A percentile compares a stretch with the other conserved stretches of the same genome.
Conservation (phyloP, 2,329 filamentous ascomycete genomes). For the Stagonosporopsis cucurbitacearum region DNA sequence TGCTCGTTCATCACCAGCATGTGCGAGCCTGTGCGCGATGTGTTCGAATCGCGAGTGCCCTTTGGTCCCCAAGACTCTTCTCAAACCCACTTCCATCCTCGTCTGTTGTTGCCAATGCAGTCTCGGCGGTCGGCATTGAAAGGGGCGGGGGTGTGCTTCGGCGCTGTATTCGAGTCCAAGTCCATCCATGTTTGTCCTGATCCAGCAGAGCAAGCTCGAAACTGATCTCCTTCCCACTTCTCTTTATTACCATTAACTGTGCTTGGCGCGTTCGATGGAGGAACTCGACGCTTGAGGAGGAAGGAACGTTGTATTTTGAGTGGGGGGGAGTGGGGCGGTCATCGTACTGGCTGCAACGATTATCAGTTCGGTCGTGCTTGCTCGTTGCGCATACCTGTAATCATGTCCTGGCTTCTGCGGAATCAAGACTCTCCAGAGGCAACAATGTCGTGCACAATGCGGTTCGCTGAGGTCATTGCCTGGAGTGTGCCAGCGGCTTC, state of each 20-base stretch:
- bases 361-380: neutral
- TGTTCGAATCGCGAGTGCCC: neutral
- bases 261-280: neutral
- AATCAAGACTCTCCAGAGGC: neutral
- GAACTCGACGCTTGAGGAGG: neutral
- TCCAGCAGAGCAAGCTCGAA: constrained; percentile 1
- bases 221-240: constrained; percentile 1
- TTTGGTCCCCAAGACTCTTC: neutral
- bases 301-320: neutral
- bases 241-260: neutral
- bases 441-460: neutral
- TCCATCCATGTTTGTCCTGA: constrained; percentile 3
- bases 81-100: neutral
- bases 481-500: neutral
- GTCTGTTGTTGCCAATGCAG: neutral
- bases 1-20: neutral
- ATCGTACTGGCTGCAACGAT: neutral
- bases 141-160: neutral
- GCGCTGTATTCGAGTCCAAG: neutral
- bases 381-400: neutral
- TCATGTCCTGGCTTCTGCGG: too few relatives aligned
- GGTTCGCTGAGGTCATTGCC: neutral
- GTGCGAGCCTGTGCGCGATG: neutral
- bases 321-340: neutral
- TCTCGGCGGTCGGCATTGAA: neutral